Evolutionary conservation across 2,329 filamentous ascomycete genomes (phyloP).

Genomic region (Aspergillus sp.): DNA sequence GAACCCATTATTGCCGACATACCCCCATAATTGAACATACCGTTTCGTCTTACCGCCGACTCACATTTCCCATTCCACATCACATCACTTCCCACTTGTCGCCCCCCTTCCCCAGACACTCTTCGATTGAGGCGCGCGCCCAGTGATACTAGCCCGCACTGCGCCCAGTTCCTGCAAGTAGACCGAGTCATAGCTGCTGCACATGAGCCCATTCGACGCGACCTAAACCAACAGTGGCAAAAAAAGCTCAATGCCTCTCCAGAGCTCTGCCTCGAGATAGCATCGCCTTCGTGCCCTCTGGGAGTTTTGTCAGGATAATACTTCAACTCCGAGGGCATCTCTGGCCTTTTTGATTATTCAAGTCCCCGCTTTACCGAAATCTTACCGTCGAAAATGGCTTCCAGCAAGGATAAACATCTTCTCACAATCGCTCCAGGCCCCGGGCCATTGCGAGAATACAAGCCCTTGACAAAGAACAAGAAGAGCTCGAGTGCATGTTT

Average conservation of each 20-base stretch:
- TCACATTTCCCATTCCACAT: not conserved
- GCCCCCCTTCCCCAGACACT: not conserved
- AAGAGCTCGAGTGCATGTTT: slow-evolving; percentile 44
- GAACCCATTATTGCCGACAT: not conserved
- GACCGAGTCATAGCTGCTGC: not conserved
- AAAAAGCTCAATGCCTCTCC: not conserved
- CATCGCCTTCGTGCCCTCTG: not conserved
- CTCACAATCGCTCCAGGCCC: slow-evolving; percentile 35
- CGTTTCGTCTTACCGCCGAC: slow-evolving; percentile 5
- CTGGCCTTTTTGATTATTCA: not conserved
- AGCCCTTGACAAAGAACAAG: slow-evolving; percentile 33
- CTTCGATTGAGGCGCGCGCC: not conserved
- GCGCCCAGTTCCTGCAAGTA: not conserved
- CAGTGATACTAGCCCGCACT: not conserved
- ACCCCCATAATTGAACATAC: not conserved
- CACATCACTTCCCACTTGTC: not conserved
- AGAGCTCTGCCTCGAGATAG: not conserved
- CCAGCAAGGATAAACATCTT: slow-evolving; percentile 30
- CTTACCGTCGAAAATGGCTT: slow-evolving; percentile 20
- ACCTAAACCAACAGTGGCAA: not conserved
- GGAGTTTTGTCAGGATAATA: not conserved
- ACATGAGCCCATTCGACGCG: slow-evolving; percentile 1
- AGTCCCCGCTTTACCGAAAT: not conserved
- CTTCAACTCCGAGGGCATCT: not conserved
- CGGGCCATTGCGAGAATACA: slow-evolving; percentile 23